Percentiles rank a stretch among this genome's conserved stretches.
phyloP scores from a whole-genome alignment of 768 basidiomycete genomes.

The Lyophyllum atratum region DNA sequence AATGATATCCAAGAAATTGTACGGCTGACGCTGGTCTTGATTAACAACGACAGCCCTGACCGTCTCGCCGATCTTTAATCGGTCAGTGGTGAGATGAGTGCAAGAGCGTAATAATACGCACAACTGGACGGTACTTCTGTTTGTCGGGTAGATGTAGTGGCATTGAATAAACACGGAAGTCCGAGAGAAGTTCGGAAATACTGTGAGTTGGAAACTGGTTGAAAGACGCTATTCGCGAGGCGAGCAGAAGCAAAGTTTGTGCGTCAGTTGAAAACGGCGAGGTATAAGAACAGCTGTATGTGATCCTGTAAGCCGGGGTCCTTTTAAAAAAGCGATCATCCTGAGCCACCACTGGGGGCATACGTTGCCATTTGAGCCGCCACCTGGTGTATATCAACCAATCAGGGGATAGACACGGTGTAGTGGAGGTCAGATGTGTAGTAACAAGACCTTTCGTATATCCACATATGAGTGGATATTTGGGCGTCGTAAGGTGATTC shows the following conservation, averaged over 20 bases:
- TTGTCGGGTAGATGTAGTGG: neutral
- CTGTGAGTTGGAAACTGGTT: neutral
- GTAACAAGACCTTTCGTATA: no score
- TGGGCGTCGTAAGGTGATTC: no score
- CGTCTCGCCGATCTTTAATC: neutral
- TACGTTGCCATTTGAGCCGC: neutral
- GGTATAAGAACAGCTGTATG: neutral
- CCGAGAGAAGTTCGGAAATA: neutral
- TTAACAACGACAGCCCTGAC: neutral
- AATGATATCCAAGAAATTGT: neutral
- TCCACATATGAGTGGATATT: no score
- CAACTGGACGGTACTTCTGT: neutral
- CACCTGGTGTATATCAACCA: no score
- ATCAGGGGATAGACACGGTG: no score
- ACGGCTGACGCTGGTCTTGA: neutral
- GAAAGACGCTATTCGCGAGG: neutral
- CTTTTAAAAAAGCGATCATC: neutral
- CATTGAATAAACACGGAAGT: neutral
- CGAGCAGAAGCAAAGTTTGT: neutral
- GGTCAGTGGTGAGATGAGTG: neutral
- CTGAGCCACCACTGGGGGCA: neutral
- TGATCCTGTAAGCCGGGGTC: neutral
- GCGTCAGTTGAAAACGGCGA: neutral
- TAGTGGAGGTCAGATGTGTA: no score
- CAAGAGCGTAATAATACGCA: neutral